Percentiles rank a stretch among this genome's conserved stretches.
phyloP scores from a whole-genome alignment of 129 eudicot genomes.

The Flaveria brownii region DNA sequence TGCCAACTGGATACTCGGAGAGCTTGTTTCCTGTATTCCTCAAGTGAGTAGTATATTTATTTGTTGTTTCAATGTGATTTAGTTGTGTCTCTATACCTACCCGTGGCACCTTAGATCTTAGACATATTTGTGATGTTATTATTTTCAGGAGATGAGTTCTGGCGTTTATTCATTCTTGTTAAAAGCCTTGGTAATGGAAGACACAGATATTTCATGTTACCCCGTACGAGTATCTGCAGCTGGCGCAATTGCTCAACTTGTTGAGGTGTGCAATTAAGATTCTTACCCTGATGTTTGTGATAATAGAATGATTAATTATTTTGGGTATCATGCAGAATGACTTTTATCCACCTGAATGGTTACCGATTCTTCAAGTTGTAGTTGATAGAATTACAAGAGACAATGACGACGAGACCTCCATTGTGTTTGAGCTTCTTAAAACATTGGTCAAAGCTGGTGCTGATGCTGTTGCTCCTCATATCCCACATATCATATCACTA shows the following conservation, averaged over 20 bases:
- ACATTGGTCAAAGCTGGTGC: constrained; percentile 70
- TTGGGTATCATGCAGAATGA: constrained; percentile 52
- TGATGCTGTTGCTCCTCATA: constrained; percentile 57
- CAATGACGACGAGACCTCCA: constrained; percentile 55
- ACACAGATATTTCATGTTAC: constrained; percentile 53
- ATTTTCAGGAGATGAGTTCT: constrained; percentile 61
- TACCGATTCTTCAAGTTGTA: constrained; percentile 67
- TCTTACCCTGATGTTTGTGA: neutral
- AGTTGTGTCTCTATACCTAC: neutral
- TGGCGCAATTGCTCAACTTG: constrained; percentile 75
- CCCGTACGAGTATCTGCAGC: constrained; percentile 76
- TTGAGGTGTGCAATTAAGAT: constrained; percentile 47
- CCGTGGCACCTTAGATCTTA: neutral
- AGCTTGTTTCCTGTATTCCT: constrained; percentile 64
- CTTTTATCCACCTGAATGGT: constrained; percentile 72
- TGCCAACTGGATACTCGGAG: constrained; percentile 83
- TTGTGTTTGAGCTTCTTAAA: constrained; percentile 68
- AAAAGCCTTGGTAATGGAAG: constrained; percentile 56
- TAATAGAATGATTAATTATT: neutral
- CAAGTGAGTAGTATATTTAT: constrained; percentile 46
- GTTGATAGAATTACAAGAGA: constrained; percentile 50
- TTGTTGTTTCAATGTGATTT: constrained; percentile 11
- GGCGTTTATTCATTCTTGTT: constrained; percentile 59
- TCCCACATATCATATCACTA: constrained; percentile 50
- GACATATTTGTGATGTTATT: neutral